Evolutionary conservation across 305 asterid species (phyloP).

Genomic region (Fraxinus albicans): DNA sequence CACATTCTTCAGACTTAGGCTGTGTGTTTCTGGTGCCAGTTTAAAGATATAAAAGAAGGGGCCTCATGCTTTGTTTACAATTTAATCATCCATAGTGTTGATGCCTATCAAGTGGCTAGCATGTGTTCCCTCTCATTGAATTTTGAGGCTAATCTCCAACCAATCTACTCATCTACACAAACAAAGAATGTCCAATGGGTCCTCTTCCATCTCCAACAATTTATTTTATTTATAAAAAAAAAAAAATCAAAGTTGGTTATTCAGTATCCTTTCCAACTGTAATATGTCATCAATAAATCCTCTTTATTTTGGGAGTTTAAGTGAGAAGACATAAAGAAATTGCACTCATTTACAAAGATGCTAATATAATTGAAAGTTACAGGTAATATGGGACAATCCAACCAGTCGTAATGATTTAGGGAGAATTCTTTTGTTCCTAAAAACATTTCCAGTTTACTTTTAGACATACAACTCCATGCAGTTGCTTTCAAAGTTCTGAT

Average conservation of each 20-base stretch:
- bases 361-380: slow-evolving; percentile 32
- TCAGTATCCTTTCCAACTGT: slow-evolving; percentile 38
- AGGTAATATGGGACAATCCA: slow-evolving; percentile 29
- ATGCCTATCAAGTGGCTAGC: slow-evolving; percentile 59
- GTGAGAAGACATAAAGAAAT: slow-evolving; percentile 34
- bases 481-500: slow-evolving; percentile 49
- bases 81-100: slow-evolving; percentile 25
- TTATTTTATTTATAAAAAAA: background rate
- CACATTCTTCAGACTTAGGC: background rate
- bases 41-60: slow-evolving; percentile 50
- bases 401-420: slow-evolving; percentile 43
- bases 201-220: slow-evolving; percentile 36
- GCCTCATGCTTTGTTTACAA: slow-evolving; percentile 30
- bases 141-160: slow-evolving; percentile 27
- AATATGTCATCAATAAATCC: slow-evolving; percentile 18
- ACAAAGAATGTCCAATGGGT: slow-evolving; percentile 39
- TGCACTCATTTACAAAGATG: slow-evolving; percentile 22
- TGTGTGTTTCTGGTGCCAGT: slow-evolving; percentile 36
- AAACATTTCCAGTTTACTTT: slow-evolving; percentile 10
- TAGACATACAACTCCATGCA: slow-evolving; percentile 34
- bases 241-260: slow-evolving; percentile 28
- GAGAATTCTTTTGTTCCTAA: slow-evolving; percentile 35
- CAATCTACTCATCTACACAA: slow-evolving; percentile 37
- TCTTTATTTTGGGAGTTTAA: background rate
- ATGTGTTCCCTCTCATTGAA: slow-evolving; percentile 41